Evolutionary conservation across 176 grass and related monocot species (phyloP), one percentile per base, ranked within the genome.

Genomic region (Triticum aestivum): DNA sequence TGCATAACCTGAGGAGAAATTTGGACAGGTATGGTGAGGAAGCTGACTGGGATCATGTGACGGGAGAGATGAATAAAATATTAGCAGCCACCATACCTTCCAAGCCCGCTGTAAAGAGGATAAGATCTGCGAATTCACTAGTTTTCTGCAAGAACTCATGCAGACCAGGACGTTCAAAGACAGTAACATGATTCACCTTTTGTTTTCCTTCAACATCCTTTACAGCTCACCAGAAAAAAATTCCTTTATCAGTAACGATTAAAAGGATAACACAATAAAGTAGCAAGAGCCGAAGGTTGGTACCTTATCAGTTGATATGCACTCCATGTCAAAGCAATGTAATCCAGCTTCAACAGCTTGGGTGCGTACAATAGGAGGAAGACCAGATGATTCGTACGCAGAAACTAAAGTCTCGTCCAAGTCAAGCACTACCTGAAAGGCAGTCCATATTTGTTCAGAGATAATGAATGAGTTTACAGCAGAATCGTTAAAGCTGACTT

Each of bases 361-460:
- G 9, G 86, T 87, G 61, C 91, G 87, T 73, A 99, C 85, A 88
- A 94, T 85, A 85, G 89, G 33, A 68, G 97, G 97, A 80, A 99
- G 88, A 67, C 89, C 91, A 82, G 97, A 94, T 64, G 97, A 91
- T n/a, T 99, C 97, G 71, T 99, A 99, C 6, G 97, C 97, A 84
- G 94, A 99, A 85, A 99, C 94, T 91, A 99, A 88, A 86, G 97
- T 99, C 89, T 99, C 94, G 44, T 99, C 97, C 90, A 99, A 89
- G 75, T 99, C 97, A 75, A 99, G 94, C 79, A 99, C 97, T 72
- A 99, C 89, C 97, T 99, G 73, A 85, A 17, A 90, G 73, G 81
- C 27, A 83, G 54, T 6, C 10, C 26, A 79, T 66, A 38, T 89
- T 49, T 65, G 77, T 81, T 84, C 64, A 88, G 63, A 81, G 65